Evolutionary conservation across 768 basidiomycete species (phyloP).

Genomic region (Basidioascus undulatus): DNA sequence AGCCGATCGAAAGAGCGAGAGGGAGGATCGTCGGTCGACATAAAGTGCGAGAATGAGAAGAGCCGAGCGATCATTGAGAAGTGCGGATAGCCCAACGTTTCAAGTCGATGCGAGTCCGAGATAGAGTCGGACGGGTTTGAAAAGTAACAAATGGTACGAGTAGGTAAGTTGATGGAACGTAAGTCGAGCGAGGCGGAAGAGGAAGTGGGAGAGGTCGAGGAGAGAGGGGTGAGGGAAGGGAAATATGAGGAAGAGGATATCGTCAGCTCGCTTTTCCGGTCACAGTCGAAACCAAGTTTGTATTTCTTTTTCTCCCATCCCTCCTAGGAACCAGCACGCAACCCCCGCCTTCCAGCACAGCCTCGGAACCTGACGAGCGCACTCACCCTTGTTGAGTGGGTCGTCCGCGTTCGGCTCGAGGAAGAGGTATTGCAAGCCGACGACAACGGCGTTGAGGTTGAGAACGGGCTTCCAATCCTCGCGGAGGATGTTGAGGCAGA

Average conservation of each 20-base stretch:
- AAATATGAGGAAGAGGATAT: neutral
- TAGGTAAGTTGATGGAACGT: neutral
- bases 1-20: neutral
- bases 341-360: neutral
- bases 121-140: no score
- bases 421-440: slow-evolving; percentile 93
- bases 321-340: neutral
- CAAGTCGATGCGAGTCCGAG: no score
- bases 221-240: neutral
- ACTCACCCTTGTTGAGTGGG: slow-evolving; percentile 94
- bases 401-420: slow-evolving; percentile 97
- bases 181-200: neutral
- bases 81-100: no score
- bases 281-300: no score
- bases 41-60: no score
- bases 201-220: neutral
- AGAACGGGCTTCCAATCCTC: slow-evolving; percentile 99
- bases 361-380: slow-evolving; percentile 12
- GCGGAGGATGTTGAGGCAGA: slow-evolving; percentile 90
- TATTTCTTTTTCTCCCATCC: no score
- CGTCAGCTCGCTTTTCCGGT: neutral
- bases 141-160: no score
- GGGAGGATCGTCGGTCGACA: no score
- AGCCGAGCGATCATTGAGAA: no score
- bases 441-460: slow-evolving; percentile 93